Percentiles rank a stretch among this genome's conserved stretches.
Evolutionary conservation across 805 yeast genomes (phyloP).

Genomic region (Ogataea methanolica): DNA sequence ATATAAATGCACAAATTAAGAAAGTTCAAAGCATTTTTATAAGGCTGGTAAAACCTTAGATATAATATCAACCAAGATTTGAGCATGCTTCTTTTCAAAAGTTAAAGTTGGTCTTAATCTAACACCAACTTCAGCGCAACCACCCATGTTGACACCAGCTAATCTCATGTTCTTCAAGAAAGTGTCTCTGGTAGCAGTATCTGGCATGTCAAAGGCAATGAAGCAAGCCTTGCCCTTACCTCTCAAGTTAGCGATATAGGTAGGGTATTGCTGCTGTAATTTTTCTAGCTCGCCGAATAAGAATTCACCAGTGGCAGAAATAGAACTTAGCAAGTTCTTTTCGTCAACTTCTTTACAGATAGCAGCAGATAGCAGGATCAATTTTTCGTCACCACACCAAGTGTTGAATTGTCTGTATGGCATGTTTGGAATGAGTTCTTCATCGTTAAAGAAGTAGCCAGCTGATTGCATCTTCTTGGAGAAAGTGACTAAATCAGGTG

Average conservation of each 20-base stretch:
- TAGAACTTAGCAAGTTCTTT: constrained; percentile 52
- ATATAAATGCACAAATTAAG: no score
- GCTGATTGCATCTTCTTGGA: constrained; percentile 89
- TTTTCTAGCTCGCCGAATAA: constrained; percentile 51
- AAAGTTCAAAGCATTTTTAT: constrained; percentile 5
- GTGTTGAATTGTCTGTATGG: constrained; percentile 92
- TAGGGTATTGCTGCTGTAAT: constrained; percentile 53
- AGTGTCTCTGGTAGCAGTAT: constrained; percentile 52
- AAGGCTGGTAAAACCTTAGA: constrained; percentile 31
- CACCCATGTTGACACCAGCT: constrained; percentile 76
- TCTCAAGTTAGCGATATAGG: constrained; percentile 50
- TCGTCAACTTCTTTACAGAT: constrained; percentile 62
- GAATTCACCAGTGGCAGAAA: constrained; percentile 62
- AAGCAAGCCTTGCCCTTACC: constrained; percentile 75
- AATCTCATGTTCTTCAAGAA: constrained; percentile 57
- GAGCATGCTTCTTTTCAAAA: constrained; percentile 78
- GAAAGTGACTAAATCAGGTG: constrained; percentile 83
- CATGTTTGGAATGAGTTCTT: constrained; percentile 64
- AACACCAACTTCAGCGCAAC: constrained; percentile 74
- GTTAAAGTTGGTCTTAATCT: constrained; percentile 78
- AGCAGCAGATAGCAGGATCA: constrained; percentile 69
- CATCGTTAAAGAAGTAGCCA: constrained; percentile 77
- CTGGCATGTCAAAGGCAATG: constrained; percentile 72
- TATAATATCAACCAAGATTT: constrained; percentile 47
- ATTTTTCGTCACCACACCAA: constrained; percentile 91